These are phyloP conservation scores for Diospyros lotus DNA, from an alignment of 148 eudicot genomes.

Conservation along the genomic window DNA sequence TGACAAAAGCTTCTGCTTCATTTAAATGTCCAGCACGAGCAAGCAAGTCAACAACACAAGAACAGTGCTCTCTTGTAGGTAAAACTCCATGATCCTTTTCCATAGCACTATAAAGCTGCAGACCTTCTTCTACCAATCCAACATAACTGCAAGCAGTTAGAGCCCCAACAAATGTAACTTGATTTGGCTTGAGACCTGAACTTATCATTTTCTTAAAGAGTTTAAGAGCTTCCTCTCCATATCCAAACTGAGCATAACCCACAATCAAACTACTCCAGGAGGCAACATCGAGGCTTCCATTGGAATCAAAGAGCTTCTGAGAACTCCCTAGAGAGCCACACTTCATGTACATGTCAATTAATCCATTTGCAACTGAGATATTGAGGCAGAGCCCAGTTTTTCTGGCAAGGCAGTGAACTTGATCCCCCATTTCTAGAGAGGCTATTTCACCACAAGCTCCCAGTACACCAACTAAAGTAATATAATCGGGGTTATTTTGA, in stretches of 20 bases:
- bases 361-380: constrained; percentile 26
- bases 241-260: constrained; percentile 41
- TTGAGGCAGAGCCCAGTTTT: constrained; percentile 27
- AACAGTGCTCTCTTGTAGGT: constrained; percentile 37
- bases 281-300: constrained; percentile 30
- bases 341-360: constrained; percentile 39
- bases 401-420: constrained; percentile 22
- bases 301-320: constrained; percentile 29
- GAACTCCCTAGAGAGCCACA: constrained; percentile 33
- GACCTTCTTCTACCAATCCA: constrained; percentile 39
- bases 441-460: constrained; percentile 36
- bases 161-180: constrained; percentile 37
- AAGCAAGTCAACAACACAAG: constrained; percentile 39
- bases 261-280: constrained; percentile 44
- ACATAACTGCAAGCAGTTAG: constrained; percentile 43
- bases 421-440: constrained; percentile 37
- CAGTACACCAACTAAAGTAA: constrained; percentile 22
- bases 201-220: constrained; percentile 30
- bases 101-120: constrained; percentile 27
- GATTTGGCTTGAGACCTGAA: constrained; percentile 27
- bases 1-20: constrained; percentile 38
- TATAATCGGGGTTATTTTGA: constrained; percentile 24
- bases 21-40: constrained; percentile 38
- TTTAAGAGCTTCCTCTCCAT: constrained; percentile 37
- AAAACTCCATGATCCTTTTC: constrained; percentile 24